Conservation (phyloP, 305 asterid species). For the Solanum chacoense region DNA sequence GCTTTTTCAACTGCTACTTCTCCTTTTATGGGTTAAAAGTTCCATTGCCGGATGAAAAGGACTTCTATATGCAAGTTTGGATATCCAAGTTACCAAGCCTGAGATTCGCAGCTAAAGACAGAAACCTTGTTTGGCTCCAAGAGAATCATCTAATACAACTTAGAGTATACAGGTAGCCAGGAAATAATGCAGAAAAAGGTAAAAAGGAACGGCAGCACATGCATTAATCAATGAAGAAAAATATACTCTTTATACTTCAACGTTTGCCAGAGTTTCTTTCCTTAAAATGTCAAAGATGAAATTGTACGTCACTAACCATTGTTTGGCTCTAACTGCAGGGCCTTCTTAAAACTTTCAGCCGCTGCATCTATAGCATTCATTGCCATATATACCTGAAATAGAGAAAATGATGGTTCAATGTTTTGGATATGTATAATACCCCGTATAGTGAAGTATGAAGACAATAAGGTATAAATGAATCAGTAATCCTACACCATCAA, state of each 20-base stretch:
- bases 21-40: neutral
- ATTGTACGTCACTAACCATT: slow-evolving; percentile 12
- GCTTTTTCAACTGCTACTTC: neutral
- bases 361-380: slow-evolving; percentile 25
- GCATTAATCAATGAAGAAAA: neutral
- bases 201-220: neutral
- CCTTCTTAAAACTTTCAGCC: slow-evolving; percentile 28
- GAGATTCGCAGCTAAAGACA: neutral
- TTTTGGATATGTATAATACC: neutral
- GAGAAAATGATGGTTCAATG: neutral
- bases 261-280: neutral
- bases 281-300: neutral
- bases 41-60: neutral
- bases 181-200: neutral
- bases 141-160: neutral
- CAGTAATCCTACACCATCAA: neutral
- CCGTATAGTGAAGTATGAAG: neutral
- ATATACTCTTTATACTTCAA: neutral
- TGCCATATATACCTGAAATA: slow-evolving; percentile 29
- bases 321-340: slow-evolving; percentile 25
- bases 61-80: neutral
- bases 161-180: neutral
- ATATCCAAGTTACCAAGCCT: neutral
- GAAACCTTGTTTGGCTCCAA: neutral
- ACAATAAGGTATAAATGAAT: neutral